Percentiles rank a stretch among this genome's conserved stretches.
These are phyloP conservation scores for Auriculariales sp. DNA, from an alignment of 768 basidiomycete genomes.

Conservation along the genomic window DNA sequence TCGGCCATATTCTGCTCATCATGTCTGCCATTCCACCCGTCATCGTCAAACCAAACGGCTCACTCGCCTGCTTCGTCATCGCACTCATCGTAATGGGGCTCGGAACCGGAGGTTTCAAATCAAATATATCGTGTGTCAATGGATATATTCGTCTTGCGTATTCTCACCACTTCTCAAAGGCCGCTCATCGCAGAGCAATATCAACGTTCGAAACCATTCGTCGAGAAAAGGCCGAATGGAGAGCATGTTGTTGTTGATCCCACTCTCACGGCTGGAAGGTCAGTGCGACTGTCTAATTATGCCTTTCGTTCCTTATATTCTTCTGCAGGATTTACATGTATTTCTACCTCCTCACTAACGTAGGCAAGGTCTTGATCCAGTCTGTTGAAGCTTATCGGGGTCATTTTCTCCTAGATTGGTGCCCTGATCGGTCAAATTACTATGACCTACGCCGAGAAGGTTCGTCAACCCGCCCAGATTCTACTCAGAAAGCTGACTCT, in stretches of 20 bases:
- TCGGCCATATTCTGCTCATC: slow-evolving; percentile 33
- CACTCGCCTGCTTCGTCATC: slow-evolving; percentile 30
- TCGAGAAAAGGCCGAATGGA: slow-evolving; percentile 33
- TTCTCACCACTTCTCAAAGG: too few species aligned
- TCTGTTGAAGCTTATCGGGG: too few species aligned
- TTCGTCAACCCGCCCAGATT: background rate
- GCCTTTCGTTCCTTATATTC: too few species aligned
- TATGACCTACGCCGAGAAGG: slow-evolving; percentile 18
- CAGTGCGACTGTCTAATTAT: too few species aligned
- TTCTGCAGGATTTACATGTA: slow-evolving; percentile 14
- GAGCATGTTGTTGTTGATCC: slow-evolving; percentile 71
- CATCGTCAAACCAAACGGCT: slow-evolving; percentile 22
- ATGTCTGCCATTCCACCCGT: slow-evolving; percentile 28
- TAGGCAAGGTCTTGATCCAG: background rate
- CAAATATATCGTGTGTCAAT: slow-evolving; percentile 55
- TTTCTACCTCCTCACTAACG: background rate
- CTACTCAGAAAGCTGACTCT: background rate
- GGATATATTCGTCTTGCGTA: too few species aligned
- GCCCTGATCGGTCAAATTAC: slow-evolving; percentile 14
- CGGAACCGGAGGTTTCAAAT: slow-evolving; percentile 35
- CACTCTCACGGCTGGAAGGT: slow-evolving; percentile 32
- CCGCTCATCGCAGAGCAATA: slow-evolving; percentile 73
- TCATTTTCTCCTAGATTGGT: slow-evolving; percentile 13
- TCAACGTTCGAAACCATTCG: slow-evolving; percentile 33
- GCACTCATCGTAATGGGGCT: slow-evolving; percentile 34